Conservation (phyloP, 495 filamentous ascomycete species). For the Aspergillus avenaceus region DNA sequence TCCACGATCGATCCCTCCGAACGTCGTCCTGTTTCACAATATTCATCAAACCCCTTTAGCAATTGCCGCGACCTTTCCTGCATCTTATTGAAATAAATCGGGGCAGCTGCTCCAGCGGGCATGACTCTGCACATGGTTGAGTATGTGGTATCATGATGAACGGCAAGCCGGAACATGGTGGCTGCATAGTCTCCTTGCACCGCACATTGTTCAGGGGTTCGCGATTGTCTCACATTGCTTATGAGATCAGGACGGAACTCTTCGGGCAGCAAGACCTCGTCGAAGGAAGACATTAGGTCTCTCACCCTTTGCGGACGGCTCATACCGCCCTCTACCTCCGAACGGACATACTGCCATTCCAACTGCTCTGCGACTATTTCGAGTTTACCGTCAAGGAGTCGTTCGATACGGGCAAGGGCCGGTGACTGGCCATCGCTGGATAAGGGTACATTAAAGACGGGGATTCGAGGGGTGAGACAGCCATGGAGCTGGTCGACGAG, state of each 20-base stretch:
- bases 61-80: slow-evolving; percentile 33
- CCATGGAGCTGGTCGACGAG: slow-evolving; percentile 42
- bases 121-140: slow-evolving; percentile 43
- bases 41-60: slow-evolving; percentile 39
- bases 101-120: slow-evolving; percentile 42
- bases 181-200: slow-evolving; percentile 47
- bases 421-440: slow-evolving; percentile 32
- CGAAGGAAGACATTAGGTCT: slow-evolving; percentile 51
- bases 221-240: slow-evolving; percentile 19
- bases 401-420: slow-evolving; percentile 30
- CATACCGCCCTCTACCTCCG: slow-evolving; percentile 27
- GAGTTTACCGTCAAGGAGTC: slow-evolving; percentile 35
- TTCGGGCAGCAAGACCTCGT: slow-evolving; percentile 35
- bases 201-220: slow-evolving; percentile 40
- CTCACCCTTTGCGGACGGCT: slow-evolving; percentile 38
- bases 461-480: slow-evolving; percentile 24
- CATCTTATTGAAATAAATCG: slow-evolving; percentile 46
- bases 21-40: slow-evolving; percentile 33
- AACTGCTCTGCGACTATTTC: slow-evolving; percentile 34
- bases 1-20: slow-evolving; percentile 19
- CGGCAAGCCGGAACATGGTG: slow-evolving; percentile 48
- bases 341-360: slow-evolving; percentile 33
- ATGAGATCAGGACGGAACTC: slow-evolving; percentile 41
- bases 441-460: slow-evolving; percentile 24
- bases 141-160: slow-evolving; percentile 44